A percentile compares a stretch with the other conserved stretches of the same genome.
These are phyloP conservation scores for Raphanus hybrid DNA, from an alignment of 441 rosid species.

Conservation along the genomic window DNA sequence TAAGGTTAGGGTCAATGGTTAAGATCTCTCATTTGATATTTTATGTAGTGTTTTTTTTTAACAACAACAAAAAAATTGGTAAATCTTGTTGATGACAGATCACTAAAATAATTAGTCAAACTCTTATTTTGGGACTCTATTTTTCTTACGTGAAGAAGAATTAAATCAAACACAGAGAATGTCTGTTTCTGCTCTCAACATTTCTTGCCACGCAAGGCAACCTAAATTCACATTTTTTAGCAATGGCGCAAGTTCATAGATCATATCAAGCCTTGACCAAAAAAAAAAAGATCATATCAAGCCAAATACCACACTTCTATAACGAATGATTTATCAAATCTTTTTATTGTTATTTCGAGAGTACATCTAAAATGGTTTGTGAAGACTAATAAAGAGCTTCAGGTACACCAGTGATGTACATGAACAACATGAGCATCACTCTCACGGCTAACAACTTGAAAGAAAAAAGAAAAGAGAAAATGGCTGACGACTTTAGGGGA, in stretches of 20 bases:
- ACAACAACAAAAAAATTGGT: neutral
- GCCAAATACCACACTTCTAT: conserved; percentile 3
- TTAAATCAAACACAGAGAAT: neutral
- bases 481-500: neutral
- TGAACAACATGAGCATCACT: conserved; percentile 10
- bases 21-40: conserved; percentile 7
- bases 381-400: conserved; percentile 29
- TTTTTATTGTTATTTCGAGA: conserved; percentile 9
- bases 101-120: neutral
- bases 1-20: conserved; percentile 20
- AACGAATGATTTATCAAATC: neutral
- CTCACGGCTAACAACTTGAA: conserved; percentile 13
- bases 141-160: neutral
- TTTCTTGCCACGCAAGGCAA: neutral
- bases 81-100: conserved; percentile 13
- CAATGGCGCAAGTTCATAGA: neutral
- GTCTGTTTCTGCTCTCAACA: neutral
- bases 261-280: neutral
- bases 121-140: neutral
- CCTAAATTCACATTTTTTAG: neutral
- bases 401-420: conserved; percentile 38
- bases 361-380: conserved; percentile 24
- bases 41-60: neutral
- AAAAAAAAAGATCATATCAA: neutral
- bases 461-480: neutral